Conservation (phyloP, 2,329 filamentous ascomycete genomes). For the Blumeriella jaapii region DNA sequence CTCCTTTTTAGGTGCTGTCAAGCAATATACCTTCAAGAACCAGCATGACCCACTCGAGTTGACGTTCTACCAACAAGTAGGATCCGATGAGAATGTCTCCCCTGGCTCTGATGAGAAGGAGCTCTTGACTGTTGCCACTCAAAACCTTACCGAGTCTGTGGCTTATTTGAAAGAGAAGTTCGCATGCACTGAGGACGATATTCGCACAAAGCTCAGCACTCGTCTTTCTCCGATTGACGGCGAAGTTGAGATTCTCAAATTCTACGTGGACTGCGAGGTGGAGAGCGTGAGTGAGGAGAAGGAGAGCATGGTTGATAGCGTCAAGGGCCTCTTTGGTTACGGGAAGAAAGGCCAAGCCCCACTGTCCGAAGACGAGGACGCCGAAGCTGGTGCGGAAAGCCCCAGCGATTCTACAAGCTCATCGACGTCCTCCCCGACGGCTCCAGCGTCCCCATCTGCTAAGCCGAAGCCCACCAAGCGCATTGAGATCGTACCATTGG, state of each 20-base stretch:
- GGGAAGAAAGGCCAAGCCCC: slow-evolving; percentile 75
- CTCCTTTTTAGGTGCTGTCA: slow-evolving; percentile 65
- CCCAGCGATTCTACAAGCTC: slow-evolving; percentile 33
- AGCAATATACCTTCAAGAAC: slow-evolving; percentile 77
- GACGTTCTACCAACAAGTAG: slow-evolving; percentile 65
- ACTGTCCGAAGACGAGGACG: slow-evolving; percentile 53
- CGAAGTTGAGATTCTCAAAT: slow-evolving; percentile 65
- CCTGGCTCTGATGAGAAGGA: slow-evolving; percentile 43
- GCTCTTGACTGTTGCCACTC: slow-evolving; percentile 57
- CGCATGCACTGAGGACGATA: slow-evolving; percentile 58
- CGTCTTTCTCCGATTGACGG: slow-evolving; percentile 63
- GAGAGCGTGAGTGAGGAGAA: slow-evolving; percentile 50
- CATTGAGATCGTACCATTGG: slow-evolving; percentile 24
- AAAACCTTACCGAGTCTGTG: slow-evolving; percentile 80
- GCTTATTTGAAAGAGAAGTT: slow-evolving; percentile 66
- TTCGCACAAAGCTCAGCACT: slow-evolving; percentile 69
- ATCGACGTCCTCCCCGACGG: slow-evolving; percentile 38
- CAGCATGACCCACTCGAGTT: slow-evolving; percentile 65
- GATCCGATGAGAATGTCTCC: slow-evolving; percentile 31
- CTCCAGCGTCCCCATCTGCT: slow-evolving; percentile 22
- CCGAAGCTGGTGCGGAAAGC: slow-evolving; percentile 36
- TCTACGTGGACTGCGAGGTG: slow-evolving; percentile 75
- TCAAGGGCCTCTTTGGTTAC: slow-evolving; percentile 94
- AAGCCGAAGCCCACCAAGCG: slow-evolving; percentile 24
- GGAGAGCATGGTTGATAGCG: slow-evolving; percentile 77